Evolutionary conservation across 306 rosid species (phyloP).

Genomic region (Rosa lucieae): DNA sequence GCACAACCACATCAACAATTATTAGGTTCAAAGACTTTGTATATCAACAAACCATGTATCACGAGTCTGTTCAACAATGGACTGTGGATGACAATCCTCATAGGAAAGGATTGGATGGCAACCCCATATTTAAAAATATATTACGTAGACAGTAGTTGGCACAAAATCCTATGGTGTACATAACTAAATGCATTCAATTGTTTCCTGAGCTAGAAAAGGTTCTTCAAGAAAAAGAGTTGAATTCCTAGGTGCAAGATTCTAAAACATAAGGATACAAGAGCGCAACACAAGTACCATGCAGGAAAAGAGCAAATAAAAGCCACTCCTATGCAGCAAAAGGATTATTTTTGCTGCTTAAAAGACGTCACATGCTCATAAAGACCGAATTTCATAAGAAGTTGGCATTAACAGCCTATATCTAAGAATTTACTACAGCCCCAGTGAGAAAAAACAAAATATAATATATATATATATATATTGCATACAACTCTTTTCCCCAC

Average conservation of each 20-base stretch:
- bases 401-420: neutral
- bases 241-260: neutral
- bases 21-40: neutral
- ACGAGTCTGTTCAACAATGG: neutral
- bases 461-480: neutral
- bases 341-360: neutral
- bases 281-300: neutral
- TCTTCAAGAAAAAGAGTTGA: neutral
- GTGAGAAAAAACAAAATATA: neutral
- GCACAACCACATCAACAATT: neutral
- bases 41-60: neutral
- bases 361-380: neutral
- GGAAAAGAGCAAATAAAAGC: slow-evolving; percentile 4
- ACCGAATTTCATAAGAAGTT: neutral
- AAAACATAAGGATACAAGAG: neutral
- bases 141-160: neutral
- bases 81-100: neutral
- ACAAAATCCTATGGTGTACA: neutral
- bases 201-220: neutral
- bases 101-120: neutral
- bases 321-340: neutral
- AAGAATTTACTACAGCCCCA: neutral
- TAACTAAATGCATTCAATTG: neutral
- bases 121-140: neutral
- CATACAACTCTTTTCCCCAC: neutral